A percentile compares a stretch with the other conserved stretches of the same genome.
phyloP scores from a whole-genome alignment of 2,329 filamentous ascomycete genomes.

The Aspergillus terreus region DNA sequence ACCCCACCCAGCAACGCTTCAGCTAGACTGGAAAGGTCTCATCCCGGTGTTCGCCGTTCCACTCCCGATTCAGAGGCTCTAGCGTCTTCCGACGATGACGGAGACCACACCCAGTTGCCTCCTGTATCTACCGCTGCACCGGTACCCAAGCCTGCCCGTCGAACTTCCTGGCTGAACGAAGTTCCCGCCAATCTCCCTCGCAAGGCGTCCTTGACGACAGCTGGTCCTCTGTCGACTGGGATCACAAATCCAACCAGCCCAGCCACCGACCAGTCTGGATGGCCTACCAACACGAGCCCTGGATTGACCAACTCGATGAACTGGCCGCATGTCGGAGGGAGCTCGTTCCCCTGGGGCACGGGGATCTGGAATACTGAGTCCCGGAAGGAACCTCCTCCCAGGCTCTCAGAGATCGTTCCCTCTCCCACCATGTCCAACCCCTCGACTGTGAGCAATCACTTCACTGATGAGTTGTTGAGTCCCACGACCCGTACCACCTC shows the following conservation, averaged over 20 bases:
- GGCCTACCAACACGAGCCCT: conserved; percentile 37
- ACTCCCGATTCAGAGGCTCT: conserved; percentile 93
- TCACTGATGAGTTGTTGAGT: conserved; percentile 54
- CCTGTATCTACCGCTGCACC: conserved; percentile 47
- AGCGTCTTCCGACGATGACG: conserved; percentile 91
- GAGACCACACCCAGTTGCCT: conserved; percentile 60
- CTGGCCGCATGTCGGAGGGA: conserved; percentile 44
- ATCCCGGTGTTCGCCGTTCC: conserved; percentile 66
- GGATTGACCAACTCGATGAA: conserved; percentile 38
- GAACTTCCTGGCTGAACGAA: conserved; percentile 84
- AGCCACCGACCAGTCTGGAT: conserved; percentile 58
- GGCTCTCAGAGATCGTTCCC: conserved; percentile 69
- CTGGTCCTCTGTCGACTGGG: conserved; percentile 72
- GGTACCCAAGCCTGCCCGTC: conserved; percentile 61
- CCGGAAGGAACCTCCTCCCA: conserved; percentile 71
- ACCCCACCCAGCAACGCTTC: conserved; percentile 58
- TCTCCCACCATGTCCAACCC: conserved; percentile 65
- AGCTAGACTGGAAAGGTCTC: conserved; percentile 69
- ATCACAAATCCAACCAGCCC: conserved; percentile 79
- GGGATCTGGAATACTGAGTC: conserved; percentile 77
- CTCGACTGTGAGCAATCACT: conserved; percentile 46
- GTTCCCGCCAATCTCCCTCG: conserved; percentile 65
- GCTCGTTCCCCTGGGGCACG: conserved; percentile 66
- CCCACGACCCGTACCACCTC: conserved; percentile 41
- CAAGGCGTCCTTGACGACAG: conserved; percentile 69